Base-by-base conservation (phyloP, 495 filamentous ascomycete species). In the Talaromyces nanjingensis region DNA sequence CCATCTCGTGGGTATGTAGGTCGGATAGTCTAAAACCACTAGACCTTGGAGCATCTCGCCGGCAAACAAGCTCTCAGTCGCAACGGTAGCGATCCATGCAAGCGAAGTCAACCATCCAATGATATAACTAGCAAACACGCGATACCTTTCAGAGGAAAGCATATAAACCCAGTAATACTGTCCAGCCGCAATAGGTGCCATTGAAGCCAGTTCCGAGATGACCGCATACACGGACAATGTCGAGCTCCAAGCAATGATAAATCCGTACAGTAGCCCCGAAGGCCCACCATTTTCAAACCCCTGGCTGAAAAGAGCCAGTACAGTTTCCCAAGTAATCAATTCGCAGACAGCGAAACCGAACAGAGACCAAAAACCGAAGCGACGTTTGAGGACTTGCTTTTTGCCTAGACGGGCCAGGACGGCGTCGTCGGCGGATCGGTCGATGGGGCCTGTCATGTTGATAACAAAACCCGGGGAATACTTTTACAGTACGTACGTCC, bases 151-250 rank as follows among this genome's bases (percentile, higher is more conserved):
- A 25, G 77, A 76, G 11, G 73, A 73, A 9, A 77, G 67, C 65
- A 78, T 75, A 5, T 73, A 71, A 33, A 76, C 77, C 76, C 74
- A 81, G 59, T 79, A 77, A 45, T 80, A 79, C 62, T 79, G 76
- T 0, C 73, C 76, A 60, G 74, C 77, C 1, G 75, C 70, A 47
- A 75, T 75, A 1, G 75, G 74, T 39, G 72, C 73, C 70, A 83
- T 81, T 0, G 79, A 83, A 4, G 78, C 75, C 61, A 83, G 63
- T 66, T 83, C 82, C n/a, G 75, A 70, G 34, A 83, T 73, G 11
- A 75, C 72, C 0, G 73, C 74, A 64, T 77, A 81, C 0, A 77
- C 73, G 0, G 77, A 81, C 14, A 80, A 66, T 1, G 75, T 78
- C 8, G 78, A 78, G 4, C 78, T 65, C 75, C 79, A 82, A 31